Percentiles rank a stretch among this genome's conserved stretches.
Conservation (phyloP, 306 rosid genomes). For the Albizia julibrissin region DNA sequence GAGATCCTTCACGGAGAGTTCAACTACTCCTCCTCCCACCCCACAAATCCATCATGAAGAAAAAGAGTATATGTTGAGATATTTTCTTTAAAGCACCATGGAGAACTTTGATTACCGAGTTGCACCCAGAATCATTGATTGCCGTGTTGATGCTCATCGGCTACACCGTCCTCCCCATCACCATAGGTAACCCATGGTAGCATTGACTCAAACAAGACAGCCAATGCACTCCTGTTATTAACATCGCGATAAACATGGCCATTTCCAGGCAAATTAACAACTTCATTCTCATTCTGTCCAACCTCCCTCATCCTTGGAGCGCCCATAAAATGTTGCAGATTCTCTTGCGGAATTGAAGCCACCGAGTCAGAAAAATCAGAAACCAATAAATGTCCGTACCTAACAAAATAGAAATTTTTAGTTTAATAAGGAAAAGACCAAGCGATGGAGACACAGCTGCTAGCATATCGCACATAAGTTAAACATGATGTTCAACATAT, state of each 20-base stretch:
- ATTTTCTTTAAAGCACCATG: neutral
- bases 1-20: constrained; percentile 26
- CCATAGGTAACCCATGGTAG: constrained; percentile 91
- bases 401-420: constrained; percentile 42
- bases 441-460: neutral
- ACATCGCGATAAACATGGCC: constrained; percentile 63
- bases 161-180: constrained; percentile 46
- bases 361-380: constrained; percentile 86
- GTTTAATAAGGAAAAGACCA: constrained; percentile 8
- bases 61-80: neutral
- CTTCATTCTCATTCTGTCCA: constrained; percentile 50
- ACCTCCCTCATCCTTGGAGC: constrained; percentile 65
- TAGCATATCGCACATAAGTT: neutral
- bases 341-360: constrained; percentile 80
- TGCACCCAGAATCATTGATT: constrained; percentile 39
- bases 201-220: constrained; percentile 87
- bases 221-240: constrained; percentile 69
- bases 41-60: neutral
- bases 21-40: neutral
- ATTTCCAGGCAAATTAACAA: constrained; percentile 55
- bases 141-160: constrained; percentile 49
- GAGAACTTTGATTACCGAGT: neutral
- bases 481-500: neutral
- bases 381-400: constrained; percentile 87
- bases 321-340: constrained; percentile 74